Conservation (phyloP, 1,139 yeast species). For the Yamadazyma friedrichii region DNA sequence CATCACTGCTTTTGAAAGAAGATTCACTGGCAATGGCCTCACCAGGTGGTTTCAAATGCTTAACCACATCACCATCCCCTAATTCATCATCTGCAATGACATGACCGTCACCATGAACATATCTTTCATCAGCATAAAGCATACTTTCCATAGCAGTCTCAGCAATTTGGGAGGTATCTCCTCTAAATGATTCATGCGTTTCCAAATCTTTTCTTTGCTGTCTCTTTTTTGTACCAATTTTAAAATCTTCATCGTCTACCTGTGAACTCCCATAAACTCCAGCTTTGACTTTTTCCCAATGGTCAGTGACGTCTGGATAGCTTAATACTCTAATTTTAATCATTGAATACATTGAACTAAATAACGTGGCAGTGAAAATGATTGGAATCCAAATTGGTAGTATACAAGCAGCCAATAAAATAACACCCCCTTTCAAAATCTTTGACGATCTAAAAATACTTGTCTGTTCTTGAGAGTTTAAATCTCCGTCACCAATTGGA, state of each 20-base stretch:
- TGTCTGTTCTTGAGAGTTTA: conserved; percentile 35
- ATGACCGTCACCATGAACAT: conserved; percentile 18
- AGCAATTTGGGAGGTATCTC: conserved; percentile 42
- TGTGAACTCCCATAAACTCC: conserved; percentile 35
- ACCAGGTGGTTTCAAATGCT: neutral
- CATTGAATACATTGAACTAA: conserved; percentile 37
- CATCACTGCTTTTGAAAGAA: neutral
- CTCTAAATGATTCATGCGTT: conserved; percentile 39
- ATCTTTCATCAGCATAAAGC: conserved; percentile 38
- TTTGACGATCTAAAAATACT: conserved; percentile 32
- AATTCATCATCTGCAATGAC: conserved; percentile 18
- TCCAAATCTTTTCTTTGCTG: conserved; percentile 26
- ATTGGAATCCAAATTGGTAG: conserved; percentile 57
- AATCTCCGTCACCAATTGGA: conserved; percentile 19
- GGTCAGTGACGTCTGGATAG: conserved; percentile 22
- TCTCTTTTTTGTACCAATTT: conserved; percentile 32
- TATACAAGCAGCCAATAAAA: conserved; percentile 30
- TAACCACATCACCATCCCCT: conserved; percentile 12
- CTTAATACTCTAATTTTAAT: conserved; percentile 28
- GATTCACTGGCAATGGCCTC: neutral
- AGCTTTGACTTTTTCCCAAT: conserved; percentile 34
- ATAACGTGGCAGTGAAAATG: conserved; percentile 40
- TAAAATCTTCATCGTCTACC: conserved; percentile 33
- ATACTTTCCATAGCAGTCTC: conserved; percentile 39
- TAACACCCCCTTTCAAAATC: conserved; percentile 27